Percentiles rank a stretch among this genome's conserved stretches.
phyloP scores from a whole-genome alignment of 2,329 filamentous ascomycete species.

The Xylaria polymorpha region DNA sequence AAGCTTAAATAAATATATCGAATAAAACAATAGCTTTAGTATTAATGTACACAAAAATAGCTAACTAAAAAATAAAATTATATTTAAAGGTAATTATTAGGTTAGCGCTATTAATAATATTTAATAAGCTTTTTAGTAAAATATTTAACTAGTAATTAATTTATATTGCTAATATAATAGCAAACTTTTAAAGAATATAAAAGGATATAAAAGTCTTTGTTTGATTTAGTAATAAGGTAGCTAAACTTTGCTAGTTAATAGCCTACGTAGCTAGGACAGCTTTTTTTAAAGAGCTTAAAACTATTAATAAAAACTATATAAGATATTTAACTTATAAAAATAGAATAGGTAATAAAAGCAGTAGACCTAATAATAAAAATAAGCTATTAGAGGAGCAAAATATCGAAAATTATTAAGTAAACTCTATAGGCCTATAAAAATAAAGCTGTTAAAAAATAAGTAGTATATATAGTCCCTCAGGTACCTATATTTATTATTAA shows the following conservation, averaged over 20 bases:
- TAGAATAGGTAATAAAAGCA: conserved; percentile 10
- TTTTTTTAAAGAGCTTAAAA: conserved; percentile 4
- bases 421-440: too few species aligned
- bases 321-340: conserved; percentile 17
- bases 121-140: neutral
- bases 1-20: neutral
- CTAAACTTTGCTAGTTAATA: neutral
- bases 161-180: conserved; percentile 3
- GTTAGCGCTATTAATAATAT: neutral
- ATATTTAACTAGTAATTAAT: too few species aligned
- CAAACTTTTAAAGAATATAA: neutral
- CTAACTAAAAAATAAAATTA: neutral
- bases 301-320: neutral
- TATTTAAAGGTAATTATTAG: neutral
- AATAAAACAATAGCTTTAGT: too few species aligned
- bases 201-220: conserved; percentile 9
- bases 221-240: conserved; percentile 2
- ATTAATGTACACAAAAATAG: conserved; percentile 4
- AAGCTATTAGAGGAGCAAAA: neutral
- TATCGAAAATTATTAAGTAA: neutral
- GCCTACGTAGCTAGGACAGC: neutral
- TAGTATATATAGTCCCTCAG: too few species aligned
- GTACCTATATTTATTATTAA: too few species aligned
- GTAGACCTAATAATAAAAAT: conserved; percentile 20
- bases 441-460: too few species aligned